These are phyloP conservation scores for Solanum sitiens DNA, from an alignment of 257 asterid species.

Conservation along the genomic window DNA sequence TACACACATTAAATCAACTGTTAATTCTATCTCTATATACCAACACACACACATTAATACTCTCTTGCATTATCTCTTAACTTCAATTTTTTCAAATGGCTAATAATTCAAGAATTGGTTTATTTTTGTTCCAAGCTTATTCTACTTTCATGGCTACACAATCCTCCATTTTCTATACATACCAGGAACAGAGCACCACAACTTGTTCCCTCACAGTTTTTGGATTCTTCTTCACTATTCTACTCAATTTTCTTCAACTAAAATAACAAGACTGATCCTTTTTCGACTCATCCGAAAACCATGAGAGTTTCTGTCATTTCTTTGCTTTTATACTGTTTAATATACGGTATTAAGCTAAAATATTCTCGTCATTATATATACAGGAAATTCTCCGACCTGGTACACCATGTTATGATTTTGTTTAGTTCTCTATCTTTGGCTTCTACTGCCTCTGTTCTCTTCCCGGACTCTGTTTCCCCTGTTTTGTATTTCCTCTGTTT, in stretches of 20 bases:
- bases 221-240: background rate
- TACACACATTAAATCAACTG: background rate
- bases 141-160: background rate
- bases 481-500: background rate
- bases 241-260: background rate
- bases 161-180: background rate
- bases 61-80: background rate
- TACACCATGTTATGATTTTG: background rate
- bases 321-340: background rate
- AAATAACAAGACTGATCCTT: background rate
- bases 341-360: background rate
- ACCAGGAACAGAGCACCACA: background rate
- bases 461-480: background rate
- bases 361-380: background rate
- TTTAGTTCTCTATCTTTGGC: background rate
- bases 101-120: background rate
- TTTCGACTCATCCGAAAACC: background rate
- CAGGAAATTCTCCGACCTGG: background rate
- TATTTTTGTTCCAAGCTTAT: background rate
- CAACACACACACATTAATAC: too few relatives aligned
- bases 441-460: background rate
- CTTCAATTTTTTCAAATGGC: background rate
- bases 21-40: background rate
- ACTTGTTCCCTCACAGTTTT: background rate
- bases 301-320: background rate